Conservation (phyloP, 2,329 filamentous ascomycete species). For the Aspergillus japonicus region DNA sequence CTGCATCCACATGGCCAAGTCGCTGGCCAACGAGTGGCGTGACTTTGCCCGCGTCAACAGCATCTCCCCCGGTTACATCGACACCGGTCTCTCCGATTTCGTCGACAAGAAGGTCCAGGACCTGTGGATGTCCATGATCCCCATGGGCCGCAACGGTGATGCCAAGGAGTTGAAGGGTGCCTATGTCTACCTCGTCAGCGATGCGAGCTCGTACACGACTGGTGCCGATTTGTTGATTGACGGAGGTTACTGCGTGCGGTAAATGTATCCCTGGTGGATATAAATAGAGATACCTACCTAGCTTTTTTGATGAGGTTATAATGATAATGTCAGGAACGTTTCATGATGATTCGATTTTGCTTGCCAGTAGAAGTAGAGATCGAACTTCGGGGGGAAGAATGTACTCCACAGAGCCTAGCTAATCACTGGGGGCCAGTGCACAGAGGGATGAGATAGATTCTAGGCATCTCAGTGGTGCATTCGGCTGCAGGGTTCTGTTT, state of each 20-base stretch:
- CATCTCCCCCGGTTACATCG: slow-evolving; percentile 68
- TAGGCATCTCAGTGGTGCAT: too few relatives aligned
- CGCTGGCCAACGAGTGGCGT: slow-evolving; percentile 68
- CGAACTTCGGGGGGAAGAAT: too few relatives aligned
- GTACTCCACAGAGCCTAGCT: too few relatives aligned
- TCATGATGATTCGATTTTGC: too few relatives aligned
- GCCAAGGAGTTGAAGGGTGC: slow-evolving; percentile 65
- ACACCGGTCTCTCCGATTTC: slow-evolving; percentile 66
- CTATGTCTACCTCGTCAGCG: slow-evolving; percentile 50
- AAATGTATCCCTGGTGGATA: slow-evolving; percentile 14
- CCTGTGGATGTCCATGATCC: slow-evolving; percentile 61
- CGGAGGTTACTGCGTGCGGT: slow-evolving; percentile 50
- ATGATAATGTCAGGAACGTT: too few relatives aligned
- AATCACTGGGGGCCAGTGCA: too few relatives aligned
- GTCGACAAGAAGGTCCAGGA: slow-evolving; percentile 58
- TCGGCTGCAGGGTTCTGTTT: too few relatives aligned
- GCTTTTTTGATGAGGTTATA: too few relatives aligned
- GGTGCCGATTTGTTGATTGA: slow-evolving; percentile 50
- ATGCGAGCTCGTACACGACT: slow-evolving; percentile 52
- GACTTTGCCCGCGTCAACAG: slow-evolving; percentile 68
- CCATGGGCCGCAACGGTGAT: slow-evolving; percentile 60
- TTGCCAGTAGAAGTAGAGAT: too few relatives aligned
- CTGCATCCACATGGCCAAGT: slow-evolving; percentile 63
- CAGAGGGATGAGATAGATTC: too few relatives aligned
- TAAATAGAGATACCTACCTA: too few relatives aligned